Evolutionary conservation across 192 early-diverging fungal species (phyloP).

Genomic region (Pecoramyces ruminantium): DNA sequence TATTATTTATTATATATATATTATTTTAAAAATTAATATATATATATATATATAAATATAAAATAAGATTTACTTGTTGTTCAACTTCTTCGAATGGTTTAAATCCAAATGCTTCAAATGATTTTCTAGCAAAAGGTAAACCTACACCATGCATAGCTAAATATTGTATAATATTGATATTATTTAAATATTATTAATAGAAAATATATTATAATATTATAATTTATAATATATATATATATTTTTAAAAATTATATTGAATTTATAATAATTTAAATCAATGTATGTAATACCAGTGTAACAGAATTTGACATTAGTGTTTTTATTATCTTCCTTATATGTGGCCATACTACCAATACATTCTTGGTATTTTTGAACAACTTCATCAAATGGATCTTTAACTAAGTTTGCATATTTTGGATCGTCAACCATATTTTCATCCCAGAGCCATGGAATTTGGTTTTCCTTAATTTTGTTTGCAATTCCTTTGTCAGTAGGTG

Average conservation of each 20-base stretch:
- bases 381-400: conserved; percentile 31
- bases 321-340: not conserved
- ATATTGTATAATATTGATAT: no score
- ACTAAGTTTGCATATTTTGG: conserved; percentile 10
- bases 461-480: conserved; percentile 49
- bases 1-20: no score
- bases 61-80: conserved; percentile 31
- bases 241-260: conserved; percentile 66
- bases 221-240: no score
- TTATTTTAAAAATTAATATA: no score
- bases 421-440: conserved; percentile 34
- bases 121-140: conserved; percentile 45
- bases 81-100: conserved; percentile 41
- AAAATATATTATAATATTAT: no score
- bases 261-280: no score
- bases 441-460: conserved; percentile 54
- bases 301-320: not conserved
- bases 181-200: no score
- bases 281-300: not conserved
- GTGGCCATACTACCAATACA: conserved; percentile 18
- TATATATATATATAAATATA: not conserved
- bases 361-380: conserved; percentile 58
- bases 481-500: conserved; percentile 70
- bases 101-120: conserved; percentile 52
- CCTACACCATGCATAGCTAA: conserved; percentile 89